A percentile compares a stretch with the other conserved stretches of the same genome.
Evolutionary conservation across 495 filamentous ascomycete species (phyloP).

Genomic region (Lepraria neglecta): DNA sequence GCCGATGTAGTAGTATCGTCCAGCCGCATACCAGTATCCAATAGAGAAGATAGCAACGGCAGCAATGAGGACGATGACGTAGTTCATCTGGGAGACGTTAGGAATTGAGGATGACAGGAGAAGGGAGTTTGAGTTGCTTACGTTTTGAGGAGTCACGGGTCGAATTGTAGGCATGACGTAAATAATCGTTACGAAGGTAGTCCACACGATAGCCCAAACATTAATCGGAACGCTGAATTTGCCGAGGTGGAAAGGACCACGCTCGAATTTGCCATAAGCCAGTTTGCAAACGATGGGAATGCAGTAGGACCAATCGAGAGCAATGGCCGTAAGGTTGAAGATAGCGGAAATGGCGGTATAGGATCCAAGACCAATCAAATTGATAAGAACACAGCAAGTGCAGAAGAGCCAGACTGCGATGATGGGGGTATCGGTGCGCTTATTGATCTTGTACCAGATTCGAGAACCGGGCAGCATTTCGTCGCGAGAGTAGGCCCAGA

Average conservation of each 20-base stretch:
- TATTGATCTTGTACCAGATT: constrained; percentile 50
- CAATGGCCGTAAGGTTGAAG: constrained; percentile 58
- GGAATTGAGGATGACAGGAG: neutral
- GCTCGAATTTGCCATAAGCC: constrained; percentile 49
- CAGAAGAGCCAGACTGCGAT: constrained; percentile 57
- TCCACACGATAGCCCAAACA: constrained; percentile 51
- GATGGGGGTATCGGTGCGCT: constrained; percentile 51
- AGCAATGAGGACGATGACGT: constrained; percentile 41
- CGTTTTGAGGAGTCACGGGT: constrained; percentile 44
- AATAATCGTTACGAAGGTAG: constrained; percentile 53
- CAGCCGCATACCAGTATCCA: constrained; percentile 47
- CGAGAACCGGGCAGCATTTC: constrained; percentile 49
- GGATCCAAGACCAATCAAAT: constrained; percentile 56
- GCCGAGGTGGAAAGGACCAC: constrained; percentile 57
- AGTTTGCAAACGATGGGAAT: constrained; percentile 59
- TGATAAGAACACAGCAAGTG: constrained; percentile 52
- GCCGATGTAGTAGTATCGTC: constrained; percentile 47
- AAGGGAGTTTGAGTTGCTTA: constrained; percentile 23
- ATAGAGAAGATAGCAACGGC: constrained; percentile 41
- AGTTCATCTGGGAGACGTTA: constrained; percentile 38
- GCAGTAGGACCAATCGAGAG: constrained; percentile 57
- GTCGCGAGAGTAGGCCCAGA: constrained; percentile 59
- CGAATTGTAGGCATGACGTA: constrained; percentile 53
- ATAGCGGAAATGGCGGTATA: constrained; percentile 56
- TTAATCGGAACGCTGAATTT: constrained; percentile 42